Conservation (phyloP, 176 grass and related monocot genomes). For the Guadua angustifolia region DNA sequence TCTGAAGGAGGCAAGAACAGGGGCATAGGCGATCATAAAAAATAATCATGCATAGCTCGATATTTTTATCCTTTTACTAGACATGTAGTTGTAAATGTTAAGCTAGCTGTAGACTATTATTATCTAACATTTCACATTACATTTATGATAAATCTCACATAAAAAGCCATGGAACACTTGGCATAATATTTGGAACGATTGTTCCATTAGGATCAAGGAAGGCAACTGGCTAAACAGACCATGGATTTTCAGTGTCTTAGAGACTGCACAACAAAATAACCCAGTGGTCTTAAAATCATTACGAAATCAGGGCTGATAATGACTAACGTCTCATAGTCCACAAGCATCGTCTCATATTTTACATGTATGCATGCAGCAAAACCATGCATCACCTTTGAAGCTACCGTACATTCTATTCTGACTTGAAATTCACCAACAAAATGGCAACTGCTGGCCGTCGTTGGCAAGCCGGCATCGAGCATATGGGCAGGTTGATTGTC, state of each 20-base stretch:
- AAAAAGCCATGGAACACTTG: not conserved
- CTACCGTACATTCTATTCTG: too few species aligned
- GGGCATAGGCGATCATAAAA: not conserved
- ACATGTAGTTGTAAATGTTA: constrained; percentile 50
- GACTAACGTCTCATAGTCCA: too few species aligned
- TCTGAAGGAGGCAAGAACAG: not conserved
- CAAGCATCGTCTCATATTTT: too few species aligned
- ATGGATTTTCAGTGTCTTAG: not conserved
- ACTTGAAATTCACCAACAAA: too few species aligned
- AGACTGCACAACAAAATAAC: too few species aligned
- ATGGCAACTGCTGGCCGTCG: too few species aligned
- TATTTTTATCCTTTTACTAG: constrained; percentile 29
- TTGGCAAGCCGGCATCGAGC: too few species aligned
- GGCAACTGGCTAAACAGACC: too few species aligned
- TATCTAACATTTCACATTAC: constrained; percentile 11
- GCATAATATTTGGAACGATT: not conserved
- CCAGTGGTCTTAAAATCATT: not conserved
- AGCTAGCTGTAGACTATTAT: constrained; percentile 50
- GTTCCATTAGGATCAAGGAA: not conserved
- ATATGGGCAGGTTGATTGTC: too few species aligned
- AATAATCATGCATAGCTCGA: constrained; percentile 31
- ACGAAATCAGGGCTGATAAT: not conserved
- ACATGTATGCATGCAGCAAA: too few species aligned
- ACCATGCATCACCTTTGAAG: too few species aligned
- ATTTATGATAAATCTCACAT: not conserved